Evolutionary conservation across 306 rosid genomes (phyloP).

Genomic region (Glycyrrhiza uralensis): DNA sequence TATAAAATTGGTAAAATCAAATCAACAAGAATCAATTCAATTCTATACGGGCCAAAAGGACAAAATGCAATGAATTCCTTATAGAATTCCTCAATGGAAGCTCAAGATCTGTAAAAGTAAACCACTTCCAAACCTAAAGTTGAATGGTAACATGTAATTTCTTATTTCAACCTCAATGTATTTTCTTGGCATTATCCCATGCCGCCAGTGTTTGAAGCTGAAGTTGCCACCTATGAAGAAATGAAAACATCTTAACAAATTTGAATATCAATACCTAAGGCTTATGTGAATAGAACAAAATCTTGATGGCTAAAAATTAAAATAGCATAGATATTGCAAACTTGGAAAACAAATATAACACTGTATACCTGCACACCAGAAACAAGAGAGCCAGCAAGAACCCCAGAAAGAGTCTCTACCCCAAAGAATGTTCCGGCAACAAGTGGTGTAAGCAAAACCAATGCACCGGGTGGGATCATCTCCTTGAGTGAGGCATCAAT

Average conservation of each 20-base stretch:
- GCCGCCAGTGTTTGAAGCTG: constrained; percentile 76
- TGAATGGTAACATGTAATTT: neutral
- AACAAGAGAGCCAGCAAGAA: constrained; percentile 73
- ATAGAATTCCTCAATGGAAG: neutral
- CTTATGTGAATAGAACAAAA: neutral
- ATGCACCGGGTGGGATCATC: constrained; percentile 75
- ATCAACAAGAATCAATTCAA: neutral
- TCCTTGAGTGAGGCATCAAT: constrained; percentile 68
- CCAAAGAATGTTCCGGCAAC: constrained; percentile 68
- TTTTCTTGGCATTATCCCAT: constrained; percentile 68
- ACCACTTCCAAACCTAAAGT: neutral
- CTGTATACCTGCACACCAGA: constrained; percentile 70
- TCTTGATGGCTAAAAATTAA: neutral
- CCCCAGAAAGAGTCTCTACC: constrained; percentile 69
- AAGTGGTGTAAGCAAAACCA: constrained; percentile 66
- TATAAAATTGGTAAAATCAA: neutral
- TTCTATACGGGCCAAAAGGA: constrained; percentile 17
- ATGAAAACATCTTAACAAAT: neutral
- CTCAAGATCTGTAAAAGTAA: neutral
- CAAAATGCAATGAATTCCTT: neutral
- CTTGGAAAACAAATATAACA: neutral
- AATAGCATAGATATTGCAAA: neutral
- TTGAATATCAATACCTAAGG: neutral
- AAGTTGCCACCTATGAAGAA: constrained; percentile 52
- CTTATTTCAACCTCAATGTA: constrained; percentile 50